Evolutionary conservation across 306 rosid genomes (phyloP).

Genomic region (Argentina anserina): DNA sequence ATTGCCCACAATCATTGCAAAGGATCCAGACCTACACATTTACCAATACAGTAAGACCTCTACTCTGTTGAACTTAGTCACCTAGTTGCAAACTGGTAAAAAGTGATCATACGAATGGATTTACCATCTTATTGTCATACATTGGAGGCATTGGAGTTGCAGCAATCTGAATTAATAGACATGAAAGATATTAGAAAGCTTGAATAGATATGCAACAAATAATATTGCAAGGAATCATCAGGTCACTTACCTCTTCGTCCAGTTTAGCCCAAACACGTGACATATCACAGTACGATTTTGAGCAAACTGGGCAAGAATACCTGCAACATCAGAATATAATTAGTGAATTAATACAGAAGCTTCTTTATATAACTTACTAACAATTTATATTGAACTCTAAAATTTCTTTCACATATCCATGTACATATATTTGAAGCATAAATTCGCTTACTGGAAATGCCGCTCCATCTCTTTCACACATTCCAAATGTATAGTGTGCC

Average conservation of each 20-base stretch:
- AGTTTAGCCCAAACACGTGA: slow-evolving; percentile 57
- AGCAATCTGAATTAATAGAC: slow-evolving; percentile 30
- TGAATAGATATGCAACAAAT: background rate
- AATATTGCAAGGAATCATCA: background rate
- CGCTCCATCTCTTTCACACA: slow-evolving; percentile 60
- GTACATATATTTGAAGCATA: background rate
- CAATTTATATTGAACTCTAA: background rate
- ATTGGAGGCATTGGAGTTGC: slow-evolving; percentile 42
- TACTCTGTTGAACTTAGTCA: background rate
- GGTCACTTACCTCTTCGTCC: slow-evolving; percentile 49
- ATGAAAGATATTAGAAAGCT: slow-evolving; percentile 4
- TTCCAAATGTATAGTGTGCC: slow-evolving; percentile 59
- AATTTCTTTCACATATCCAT: background rate
- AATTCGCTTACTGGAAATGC: slow-evolving; percentile 51
- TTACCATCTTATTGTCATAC: slow-evolving; percentile 40
- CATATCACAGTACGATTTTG: slow-evolving; percentile 74
- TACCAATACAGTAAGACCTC: background rate
- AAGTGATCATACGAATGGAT: background rate
- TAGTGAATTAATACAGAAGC: background rate
- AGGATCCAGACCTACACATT: slow-evolving; percentile 59
- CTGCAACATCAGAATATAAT: slow-evolving; percentile 32
- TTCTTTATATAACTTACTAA: background rate
- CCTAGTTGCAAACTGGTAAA: background rate
- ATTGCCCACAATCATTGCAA: slow-evolving; percentile 70
- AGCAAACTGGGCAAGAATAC: slow-evolving; percentile 78